Evolutionary conservation across 2,329 filamentous ascomycete species (phyloP).

Genomic region (Akanthomyces lecanii): DNA sequence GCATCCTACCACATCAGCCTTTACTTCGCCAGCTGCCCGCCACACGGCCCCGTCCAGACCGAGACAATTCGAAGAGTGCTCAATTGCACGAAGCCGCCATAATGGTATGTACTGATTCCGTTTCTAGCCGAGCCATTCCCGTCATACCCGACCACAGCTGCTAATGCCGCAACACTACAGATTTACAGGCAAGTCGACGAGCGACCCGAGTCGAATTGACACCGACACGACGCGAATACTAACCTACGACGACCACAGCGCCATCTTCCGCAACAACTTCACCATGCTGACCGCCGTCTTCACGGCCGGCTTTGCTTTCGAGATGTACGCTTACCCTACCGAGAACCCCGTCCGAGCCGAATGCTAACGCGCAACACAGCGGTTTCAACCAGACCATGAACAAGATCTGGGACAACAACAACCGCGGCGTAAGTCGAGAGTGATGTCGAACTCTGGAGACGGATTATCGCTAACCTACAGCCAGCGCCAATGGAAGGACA

Average conservation of each 20-base stretch:
- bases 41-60: constrained; percentile 12
- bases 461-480: constrained; percentile 25
- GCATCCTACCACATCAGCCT: constrained; percentile 12
- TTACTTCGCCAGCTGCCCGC: constrained; percentile 11
- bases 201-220: constrained; percentile 11
- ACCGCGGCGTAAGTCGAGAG: constrained; percentile 73
- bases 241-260: constrained; percentile 46
- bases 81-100: constrained; percentile 29
- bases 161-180: constrained; percentile 35
- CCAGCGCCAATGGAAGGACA: constrained; percentile 99
- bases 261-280: constrained; percentile 80
- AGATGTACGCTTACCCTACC: constrained; percentile 65
- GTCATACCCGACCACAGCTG: constrained; percentile 13
- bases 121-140: neutral
- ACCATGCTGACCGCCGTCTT: constrained; percentile 87
- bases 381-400: constrained; percentile 79
- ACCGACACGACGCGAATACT: constrained; percentile 17
- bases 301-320: constrained; percentile 79
- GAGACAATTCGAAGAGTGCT: constrained; percentile 12
- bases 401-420: constrained; percentile 84
- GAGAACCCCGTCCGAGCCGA: constrained; percentile 19
- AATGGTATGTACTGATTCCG: constrained; percentile 51
- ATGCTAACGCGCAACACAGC: constrained; percentile 48
- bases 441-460: neutral
- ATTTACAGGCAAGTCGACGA: constrained; percentile 56